phyloP scores from a whole-genome alignment of 225 moss, liverwort and hornwort species.

The Straminergon stramineum region DNA sequence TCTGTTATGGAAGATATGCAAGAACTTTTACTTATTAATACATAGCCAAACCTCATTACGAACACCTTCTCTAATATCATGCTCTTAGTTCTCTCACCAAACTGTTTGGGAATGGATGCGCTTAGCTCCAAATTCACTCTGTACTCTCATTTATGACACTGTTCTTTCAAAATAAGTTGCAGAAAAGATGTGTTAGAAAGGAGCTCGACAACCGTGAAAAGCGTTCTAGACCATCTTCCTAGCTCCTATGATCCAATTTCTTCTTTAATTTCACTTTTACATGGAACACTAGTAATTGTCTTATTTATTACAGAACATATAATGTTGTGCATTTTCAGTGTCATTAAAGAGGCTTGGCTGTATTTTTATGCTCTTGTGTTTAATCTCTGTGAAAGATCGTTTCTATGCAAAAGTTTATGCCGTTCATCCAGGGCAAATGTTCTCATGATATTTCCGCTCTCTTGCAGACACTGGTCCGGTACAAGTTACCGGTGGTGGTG shows the following conservation, averaged over 20 bases:
- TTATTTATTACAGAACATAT: neutral
- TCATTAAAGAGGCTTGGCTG: neutral
- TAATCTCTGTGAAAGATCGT: neutral
- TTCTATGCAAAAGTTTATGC: neutral
- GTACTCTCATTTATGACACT: neutral
- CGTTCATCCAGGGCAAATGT: neutral
- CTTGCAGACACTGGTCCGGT: constrained; percentile 88
- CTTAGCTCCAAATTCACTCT: neutral
- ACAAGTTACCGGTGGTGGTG: constrained; percentile 82
- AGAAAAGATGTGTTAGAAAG: neutral
- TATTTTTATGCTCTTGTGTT: neutral
- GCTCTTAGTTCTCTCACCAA: neutral
- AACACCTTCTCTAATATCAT: neutral
- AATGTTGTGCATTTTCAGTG: neutral
- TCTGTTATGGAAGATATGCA: neutral
- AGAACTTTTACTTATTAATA: neutral
- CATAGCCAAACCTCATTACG: neutral
- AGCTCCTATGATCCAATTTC: neutral
- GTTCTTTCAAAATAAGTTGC: neutral
- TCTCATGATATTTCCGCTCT: neutral
- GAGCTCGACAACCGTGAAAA: neutral
- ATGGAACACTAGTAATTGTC: neutral
- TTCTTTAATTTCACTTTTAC: neutral
- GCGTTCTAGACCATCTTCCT: neutral
- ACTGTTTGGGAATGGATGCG: neutral